A percentile compares a stretch with the other conserved stretches of the same genome.
These are phyloP conservation scores for Kernera saxatilis DNA, from an alignment of 345 rosid genomes.

Conservation along the genomic window DNA sequence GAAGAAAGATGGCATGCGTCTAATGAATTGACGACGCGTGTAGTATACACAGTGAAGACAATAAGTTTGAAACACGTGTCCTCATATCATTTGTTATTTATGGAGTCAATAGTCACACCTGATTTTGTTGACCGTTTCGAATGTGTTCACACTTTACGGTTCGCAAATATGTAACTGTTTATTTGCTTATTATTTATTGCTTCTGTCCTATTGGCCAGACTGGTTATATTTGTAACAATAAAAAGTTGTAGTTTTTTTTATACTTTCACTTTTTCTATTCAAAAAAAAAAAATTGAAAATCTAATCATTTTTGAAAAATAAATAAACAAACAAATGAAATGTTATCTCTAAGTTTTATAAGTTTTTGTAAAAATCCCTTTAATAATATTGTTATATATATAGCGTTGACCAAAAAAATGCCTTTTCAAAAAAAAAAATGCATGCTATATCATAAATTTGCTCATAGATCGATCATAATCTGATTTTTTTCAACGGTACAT, in stretches of 20 bases:
- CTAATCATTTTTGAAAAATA: too few relatives aligned
- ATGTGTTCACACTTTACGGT: constrained; percentile 3
- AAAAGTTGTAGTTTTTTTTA: background rate
- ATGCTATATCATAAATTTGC: background rate
- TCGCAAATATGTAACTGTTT: background rate
- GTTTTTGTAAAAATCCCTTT: too few relatives aligned
- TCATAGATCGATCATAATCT: background rate
- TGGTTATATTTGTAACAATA: background rate
- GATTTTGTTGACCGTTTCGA: constrained; percentile 21
- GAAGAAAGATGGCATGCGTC: background rate
- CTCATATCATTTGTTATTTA: background rate
- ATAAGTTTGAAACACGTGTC: background rate
- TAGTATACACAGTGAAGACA: background rate
- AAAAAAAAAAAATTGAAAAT: too few relatives aligned
- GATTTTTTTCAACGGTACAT: background rate
- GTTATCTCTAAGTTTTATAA: too few relatives aligned
- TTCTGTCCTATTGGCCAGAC: background rate
- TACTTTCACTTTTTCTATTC: too few relatives aligned
- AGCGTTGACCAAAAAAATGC: too few relatives aligned
- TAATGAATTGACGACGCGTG: background rate
- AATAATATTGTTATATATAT: too few relatives aligned
- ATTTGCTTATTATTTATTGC: background rate
- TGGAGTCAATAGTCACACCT: constrained; percentile 22
- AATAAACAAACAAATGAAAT: too few relatives aligned
- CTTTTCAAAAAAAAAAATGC: too few relatives aligned